Evolutionary conservation across 345 rosid species (phyloP).

Genomic region (Lumnitzera littorea): DNA sequence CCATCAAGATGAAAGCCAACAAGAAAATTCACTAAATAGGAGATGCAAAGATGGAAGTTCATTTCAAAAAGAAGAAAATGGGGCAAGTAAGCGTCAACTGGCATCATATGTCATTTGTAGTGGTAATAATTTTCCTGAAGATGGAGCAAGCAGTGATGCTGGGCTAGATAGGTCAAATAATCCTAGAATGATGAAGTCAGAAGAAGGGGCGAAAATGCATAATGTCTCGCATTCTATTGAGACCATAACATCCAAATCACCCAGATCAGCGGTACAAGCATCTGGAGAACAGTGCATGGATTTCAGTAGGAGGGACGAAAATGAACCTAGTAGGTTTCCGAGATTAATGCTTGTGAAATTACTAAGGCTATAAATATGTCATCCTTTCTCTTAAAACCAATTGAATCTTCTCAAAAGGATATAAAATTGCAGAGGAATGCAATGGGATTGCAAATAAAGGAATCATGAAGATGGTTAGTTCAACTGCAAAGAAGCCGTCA

Average conservation of each 20-base stretch:
- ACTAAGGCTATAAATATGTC: no score
- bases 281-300: slow-evolving; percentile 33
- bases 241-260: slow-evolving; percentile 20
- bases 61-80: slow-evolving; percentile 5
- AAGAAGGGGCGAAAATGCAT: slow-evolving; percentile 17
- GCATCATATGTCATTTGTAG: slow-evolving; percentile 7
- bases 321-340: neutral
- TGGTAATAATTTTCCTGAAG: slow-evolving; percentile 9
- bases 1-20: slow-evolving; percentile 18
- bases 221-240: slow-evolving; percentile 19
- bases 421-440: slow-evolving; percentile 28
- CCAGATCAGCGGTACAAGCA: slow-evolving; percentile 22
- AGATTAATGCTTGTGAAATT: no score
- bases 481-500: slow-evolving; percentile 32
- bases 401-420: slow-evolving; percentile 19
- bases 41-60: slow-evolving; percentile 27
- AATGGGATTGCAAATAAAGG: slow-evolving; percentile 30
- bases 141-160: slow-evolving; percentile 8
- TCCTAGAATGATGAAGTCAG: slow-evolving; percentile 6
- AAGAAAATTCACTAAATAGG: slow-evolving; percentile 18
- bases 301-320: slow-evolving; percentile 30
- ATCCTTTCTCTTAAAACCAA: no score
- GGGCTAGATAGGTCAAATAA: slow-evolving; percentile 11
- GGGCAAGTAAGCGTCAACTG: slow-evolving; percentile 15
- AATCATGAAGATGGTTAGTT: slow-evolving; percentile 49